These are phyloP conservation scores for Mortierella sp. DNA, from an alignment of 371 early-diverging fungal species.

Conservation along the genomic window DNA sequence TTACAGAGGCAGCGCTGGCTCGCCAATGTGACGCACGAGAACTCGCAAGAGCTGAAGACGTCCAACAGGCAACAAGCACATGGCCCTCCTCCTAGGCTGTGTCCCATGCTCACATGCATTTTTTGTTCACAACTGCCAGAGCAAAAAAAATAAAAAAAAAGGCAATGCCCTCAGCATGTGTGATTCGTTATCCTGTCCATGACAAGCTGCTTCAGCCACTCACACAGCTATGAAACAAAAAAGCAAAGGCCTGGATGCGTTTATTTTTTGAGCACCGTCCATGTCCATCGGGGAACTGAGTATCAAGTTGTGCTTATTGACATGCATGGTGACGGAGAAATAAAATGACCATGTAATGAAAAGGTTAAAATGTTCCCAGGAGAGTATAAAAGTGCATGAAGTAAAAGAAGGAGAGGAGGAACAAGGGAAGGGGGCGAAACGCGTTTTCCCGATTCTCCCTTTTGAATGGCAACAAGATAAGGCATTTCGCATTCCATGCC, in stretches of 20 bases:
- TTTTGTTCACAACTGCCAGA: background rate
- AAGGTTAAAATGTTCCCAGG: constrained; percentile 1
- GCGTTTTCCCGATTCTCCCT: background rate
- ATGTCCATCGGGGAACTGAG: constrained; percentile 1
- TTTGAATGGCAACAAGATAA: background rate
- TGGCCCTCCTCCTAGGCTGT: background rate
- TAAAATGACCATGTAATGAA: background rate
- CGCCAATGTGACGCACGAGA: background rate
- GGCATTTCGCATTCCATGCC: background rate
- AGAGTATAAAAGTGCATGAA: background rate
- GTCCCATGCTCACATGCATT: background rate
- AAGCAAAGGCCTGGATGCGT: background rate
- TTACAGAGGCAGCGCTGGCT: background rate
- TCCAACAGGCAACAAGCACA: background rate
- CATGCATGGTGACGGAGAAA: constrained; percentile 13
- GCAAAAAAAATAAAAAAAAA: background rate
- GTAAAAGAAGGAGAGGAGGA: background rate
- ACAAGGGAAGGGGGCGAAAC: background rate
- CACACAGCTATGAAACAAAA: background rate
- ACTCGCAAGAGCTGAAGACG: background rate
- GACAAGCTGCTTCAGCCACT: background rate
- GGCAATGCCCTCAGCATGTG: background rate
- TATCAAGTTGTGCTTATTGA: background rate
- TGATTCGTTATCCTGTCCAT: background rate
- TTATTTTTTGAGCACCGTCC: constrained; percentile 6